phyloP scores from a whole-genome alignment of 129 eudicot genomes.

The Scalesia atractyloides region DNA sequence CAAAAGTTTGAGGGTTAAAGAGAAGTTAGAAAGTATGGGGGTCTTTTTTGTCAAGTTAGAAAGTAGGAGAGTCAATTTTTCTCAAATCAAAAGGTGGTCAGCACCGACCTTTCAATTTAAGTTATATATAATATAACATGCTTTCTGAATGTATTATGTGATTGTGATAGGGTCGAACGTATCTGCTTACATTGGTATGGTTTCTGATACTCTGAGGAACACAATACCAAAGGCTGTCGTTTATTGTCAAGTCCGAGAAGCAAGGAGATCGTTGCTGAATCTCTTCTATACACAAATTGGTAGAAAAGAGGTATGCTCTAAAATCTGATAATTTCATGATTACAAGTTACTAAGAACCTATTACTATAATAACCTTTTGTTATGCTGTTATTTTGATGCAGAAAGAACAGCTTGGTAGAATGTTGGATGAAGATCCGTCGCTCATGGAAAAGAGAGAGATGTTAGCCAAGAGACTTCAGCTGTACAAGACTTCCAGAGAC shows the following conservation, averaged over 20 bases:
- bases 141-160: conserved; percentile 25
- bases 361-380: neutral
- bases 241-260: conserved; percentile 94
- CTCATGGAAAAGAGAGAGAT: conserved; percentile 84
- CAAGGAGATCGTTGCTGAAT: conserved; percentile 79
- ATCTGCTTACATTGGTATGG: conserved; percentile 81
- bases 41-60: too few relatives aligned
- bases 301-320: conserved; percentile 71
- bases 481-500: conserved; percentile 92
- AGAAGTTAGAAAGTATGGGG: too few relatives aligned
- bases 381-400: conserved; percentile 37
- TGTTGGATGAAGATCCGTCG: conserved; percentile 92
- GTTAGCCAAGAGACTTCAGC: conserved; percentile 75
- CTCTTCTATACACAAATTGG: conserved; percentile 83
- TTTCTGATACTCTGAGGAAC: conserved; percentile 75
- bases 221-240: conserved; percentile 97
- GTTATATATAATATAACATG: too few relatives aligned
- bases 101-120: too few relatives aligned
- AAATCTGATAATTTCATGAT: conserved; percentile 1
- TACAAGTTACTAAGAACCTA: neutral
- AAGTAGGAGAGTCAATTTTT: too few relatives aligned
- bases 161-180: conserved; percentile 74
- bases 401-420: conserved; percentile 90
- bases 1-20: too few relatives aligned
- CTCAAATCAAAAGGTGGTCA: too few relatives aligned